Conservation (phyloP, 2,329 filamentous ascomycete genomes). For the Plenodomus lindquistii region DNA sequence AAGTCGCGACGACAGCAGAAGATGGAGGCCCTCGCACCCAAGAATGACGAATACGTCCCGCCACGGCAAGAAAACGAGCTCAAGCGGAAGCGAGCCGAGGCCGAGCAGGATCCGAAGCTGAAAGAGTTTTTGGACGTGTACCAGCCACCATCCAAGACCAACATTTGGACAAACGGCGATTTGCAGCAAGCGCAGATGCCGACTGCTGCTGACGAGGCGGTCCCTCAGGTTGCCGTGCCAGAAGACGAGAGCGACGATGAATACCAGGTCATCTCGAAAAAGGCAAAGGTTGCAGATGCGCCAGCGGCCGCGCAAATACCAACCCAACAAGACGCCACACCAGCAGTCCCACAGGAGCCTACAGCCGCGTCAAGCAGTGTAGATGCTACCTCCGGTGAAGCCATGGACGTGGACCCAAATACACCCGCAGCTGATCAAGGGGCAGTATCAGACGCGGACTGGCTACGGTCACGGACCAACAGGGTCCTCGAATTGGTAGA, state of each 20-base stretch:
- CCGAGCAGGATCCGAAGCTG: slow-evolving; percentile 73
- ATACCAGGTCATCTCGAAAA: slow-evolving; percentile 67
- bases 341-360: not conserved
- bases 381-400: slow-evolving; percentile 18
- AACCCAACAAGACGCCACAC: not conserved
- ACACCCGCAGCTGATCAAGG: slow-evolving; percentile 34
- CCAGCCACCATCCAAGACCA: slow-evolving; percentile 67
- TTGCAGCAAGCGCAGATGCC: slow-evolving; percentile 21
- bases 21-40: slow-evolving; percentile 26
- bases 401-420: slow-evolving; percentile 18
- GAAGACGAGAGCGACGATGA: slow-evolving; percentile 71
- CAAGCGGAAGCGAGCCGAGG: slow-evolving; percentile 69
- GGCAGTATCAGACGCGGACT: slow-evolving; percentile 77
- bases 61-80: slow-evolving; percentile 46
- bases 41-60: slow-evolving; percentile 30
- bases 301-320: slow-evolving; percentile 8
- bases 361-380: not conserved
- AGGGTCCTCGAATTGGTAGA: slow-evolving; percentile 83
- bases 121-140: slow-evolving; percentile 86
- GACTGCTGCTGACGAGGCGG: slow-evolving; percentile 18
- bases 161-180: slow-evolving; percentile 64
- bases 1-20: slow-evolving; percentile 40
- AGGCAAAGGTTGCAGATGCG: slow-evolving; percentile 38
- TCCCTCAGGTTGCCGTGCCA: slow-evolving; percentile 28
- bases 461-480: slow-evolving; percentile 87